These are phyloP conservation scores for Trametes sanguinea DNA, from an alignment of 768 basidiomycete species.

Conservation along the genomic window DNA sequence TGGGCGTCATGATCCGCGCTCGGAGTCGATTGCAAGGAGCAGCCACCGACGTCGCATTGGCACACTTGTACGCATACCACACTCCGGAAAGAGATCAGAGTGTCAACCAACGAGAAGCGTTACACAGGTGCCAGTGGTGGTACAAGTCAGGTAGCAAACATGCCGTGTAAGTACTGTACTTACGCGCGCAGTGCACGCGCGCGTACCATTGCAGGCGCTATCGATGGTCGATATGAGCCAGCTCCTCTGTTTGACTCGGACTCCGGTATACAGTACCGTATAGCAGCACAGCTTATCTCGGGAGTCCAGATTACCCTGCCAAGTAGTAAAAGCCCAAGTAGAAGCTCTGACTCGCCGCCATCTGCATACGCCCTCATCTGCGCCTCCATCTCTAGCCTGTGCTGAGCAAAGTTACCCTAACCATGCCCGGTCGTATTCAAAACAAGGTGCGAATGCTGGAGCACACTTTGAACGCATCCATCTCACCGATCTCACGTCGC, in stretches of 20 bases:
- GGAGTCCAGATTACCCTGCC: not conserved
- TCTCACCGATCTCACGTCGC: not conserved
- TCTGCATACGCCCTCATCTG: not conserved
- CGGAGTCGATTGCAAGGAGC: not conserved
- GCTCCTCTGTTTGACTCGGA: not conserved
- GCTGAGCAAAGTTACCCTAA: not conserved
- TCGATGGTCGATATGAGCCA: not conserved
- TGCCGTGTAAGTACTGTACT: not conserved
- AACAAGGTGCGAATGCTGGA: conserved; percentile 31
- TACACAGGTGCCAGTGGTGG: not conserved
- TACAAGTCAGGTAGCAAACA: not conserved
- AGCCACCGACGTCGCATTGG: not conserved
- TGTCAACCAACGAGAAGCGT: not conserved
- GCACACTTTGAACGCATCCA: not conserved
- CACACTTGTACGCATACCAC: not conserved
- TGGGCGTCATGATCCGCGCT: not conserved
- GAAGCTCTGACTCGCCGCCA: too few relatives aligned
- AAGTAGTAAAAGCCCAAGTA: too few relatives aligned
- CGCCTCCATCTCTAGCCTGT: not conserved
- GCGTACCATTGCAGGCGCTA: not conserved
- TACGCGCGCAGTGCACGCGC: too few relatives aligned
- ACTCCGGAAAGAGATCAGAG: not conserved
- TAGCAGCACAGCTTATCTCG: not conserved
- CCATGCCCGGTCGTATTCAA: conserved; percentile 39
- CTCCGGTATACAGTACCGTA: too few relatives aligned